Conservation (phyloP, 768 basidiomycete genomes). For the Tulasnella sp. region DNA sequence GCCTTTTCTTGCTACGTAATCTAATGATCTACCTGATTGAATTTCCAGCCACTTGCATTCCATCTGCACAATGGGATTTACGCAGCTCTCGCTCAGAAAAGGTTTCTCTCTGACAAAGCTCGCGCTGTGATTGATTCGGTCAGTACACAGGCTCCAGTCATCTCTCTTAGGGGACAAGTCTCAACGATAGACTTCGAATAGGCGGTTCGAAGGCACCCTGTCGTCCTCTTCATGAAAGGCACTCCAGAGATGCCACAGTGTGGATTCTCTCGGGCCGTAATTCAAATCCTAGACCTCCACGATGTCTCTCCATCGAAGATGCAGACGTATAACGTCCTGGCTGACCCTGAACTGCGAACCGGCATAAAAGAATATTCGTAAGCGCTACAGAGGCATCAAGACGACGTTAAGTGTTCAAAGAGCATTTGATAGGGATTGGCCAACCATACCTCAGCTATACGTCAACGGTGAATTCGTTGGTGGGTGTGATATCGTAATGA, state of each 20-base stretch:
- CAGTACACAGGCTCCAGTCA: background rate
- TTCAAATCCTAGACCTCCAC: constrained; percentile 80
- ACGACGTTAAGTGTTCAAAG: background rate
- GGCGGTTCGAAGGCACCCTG: constrained; percentile 61
- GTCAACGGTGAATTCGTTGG: constrained; percentile 92
- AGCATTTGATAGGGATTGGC: constrained; percentile 66
- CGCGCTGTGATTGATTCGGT: constrained; percentile 10
- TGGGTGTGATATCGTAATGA: constrained; percentile 88
- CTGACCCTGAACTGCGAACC: constrained; percentile 68
- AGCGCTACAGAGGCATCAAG: constrained; percentile 27
- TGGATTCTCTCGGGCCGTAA: constrained; percentile 89
- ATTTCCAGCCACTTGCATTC: too few species aligned
- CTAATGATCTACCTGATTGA: too few species aligned
- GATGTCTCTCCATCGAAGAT: constrained; percentile 71
- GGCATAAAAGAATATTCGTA: constrained; percentile 96
- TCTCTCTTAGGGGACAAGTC: background rate
- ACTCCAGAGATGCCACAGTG: constrained; percentile 78
- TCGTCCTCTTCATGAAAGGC: constrained; percentile 99
- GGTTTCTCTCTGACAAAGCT: constrained; percentile 11
- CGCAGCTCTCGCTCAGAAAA: background rate
- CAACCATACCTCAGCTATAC: constrained; percentile 93
- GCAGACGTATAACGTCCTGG: constrained; percentile 82
- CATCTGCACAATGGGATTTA: too few species aligned
- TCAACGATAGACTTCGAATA: constrained; percentile 19
- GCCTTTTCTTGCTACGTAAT: too few species aligned